Percentiles rank a stretch among this genome's conserved stretches.
phyloP scores from a whole-genome alignment of 345 rosid genomes.

The Aurinia saxatilis region DNA sequence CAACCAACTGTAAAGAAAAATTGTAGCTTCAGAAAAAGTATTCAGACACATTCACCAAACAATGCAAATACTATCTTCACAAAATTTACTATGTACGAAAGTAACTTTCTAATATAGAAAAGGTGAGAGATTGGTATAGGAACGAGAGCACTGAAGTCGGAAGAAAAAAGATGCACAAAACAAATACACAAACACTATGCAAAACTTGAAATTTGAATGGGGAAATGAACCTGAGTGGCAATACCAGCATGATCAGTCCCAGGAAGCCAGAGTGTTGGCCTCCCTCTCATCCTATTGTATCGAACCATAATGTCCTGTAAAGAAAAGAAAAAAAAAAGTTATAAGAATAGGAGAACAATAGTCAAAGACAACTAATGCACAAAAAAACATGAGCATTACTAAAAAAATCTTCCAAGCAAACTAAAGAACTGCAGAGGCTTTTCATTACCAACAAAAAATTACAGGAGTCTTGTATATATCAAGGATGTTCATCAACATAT shows the following conservation, averaged over 20 bases:
- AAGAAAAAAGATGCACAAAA: neutral
- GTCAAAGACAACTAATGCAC: conserved; percentile 4
- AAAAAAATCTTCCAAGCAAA: neutral
- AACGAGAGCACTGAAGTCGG: conserved; percentile 2
- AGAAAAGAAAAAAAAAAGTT: conserved; percentile 14
- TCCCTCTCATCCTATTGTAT: conserved; percentile 89
- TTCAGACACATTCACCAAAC: conserved; percentile 1
- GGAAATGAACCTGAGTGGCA: conserved; percentile 77
- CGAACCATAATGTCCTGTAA: conserved; percentile 65
- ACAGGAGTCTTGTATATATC: neutral
- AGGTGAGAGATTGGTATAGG: neutral
- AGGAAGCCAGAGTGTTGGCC: conserved; percentile 96
- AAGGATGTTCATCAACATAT: neutral
- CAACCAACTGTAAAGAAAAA: conserved; percentile 62
- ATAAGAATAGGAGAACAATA: conserved; percentile 3
- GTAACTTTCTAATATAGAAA: neutral
- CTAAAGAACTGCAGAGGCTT: neutral
- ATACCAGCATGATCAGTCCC: conserved; percentile 99
- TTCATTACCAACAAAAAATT: neutral
- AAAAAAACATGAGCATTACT: neutral
- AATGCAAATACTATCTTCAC: neutral
- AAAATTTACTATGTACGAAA: neutral
- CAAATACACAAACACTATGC: neutral
- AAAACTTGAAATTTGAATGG: conserved; percentile 10
- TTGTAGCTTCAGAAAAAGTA: conserved; percentile 18